These are phyloP conservation scores for Boletellus ananiceps DNA, from an alignment of 768 basidiomycete genomes.

Conservation along the genomic window DNA sequence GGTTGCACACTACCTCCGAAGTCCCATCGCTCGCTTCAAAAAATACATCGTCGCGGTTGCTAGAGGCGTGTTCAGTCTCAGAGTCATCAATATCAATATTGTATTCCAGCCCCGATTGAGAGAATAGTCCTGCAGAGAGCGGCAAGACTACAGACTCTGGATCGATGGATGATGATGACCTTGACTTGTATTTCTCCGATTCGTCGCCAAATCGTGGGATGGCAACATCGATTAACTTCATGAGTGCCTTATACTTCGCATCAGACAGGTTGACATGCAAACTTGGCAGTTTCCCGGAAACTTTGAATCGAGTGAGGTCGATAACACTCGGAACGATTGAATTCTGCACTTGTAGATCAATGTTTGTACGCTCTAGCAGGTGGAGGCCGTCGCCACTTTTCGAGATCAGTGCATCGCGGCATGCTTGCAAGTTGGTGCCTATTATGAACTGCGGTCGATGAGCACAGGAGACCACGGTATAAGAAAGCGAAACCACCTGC, in stretches of 20 bases:
- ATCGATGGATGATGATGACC: conserved; percentile 19
- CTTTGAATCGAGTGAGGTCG: conserved; percentile 82
- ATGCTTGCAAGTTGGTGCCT: conserved; percentile 77
- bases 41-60: conserved; percentile 54
- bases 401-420: conserved; percentile 70
- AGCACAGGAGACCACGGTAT: conserved; percentile 3
- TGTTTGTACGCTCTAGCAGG: conserved; percentile 86
- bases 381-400: conserved; percentile 62
- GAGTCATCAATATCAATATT: conserved; percentile 57
- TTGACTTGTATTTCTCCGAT: conserved; percentile 17
- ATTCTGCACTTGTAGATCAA: conserved; percentile 84
- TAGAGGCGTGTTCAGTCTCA: conserved; percentile 36
- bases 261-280: conserved; percentile 89
- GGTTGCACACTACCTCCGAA: conserved; percentile 40
- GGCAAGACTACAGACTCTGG: conserved; percentile 40
- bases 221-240: conserved; percentile 88
- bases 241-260: conserved; percentile 84
- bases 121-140: conserved; percentile 54
- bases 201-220: conserved; percentile 76
- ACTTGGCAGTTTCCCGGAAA: conserved; percentile 82
- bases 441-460: conserved; percentile 67
- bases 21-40: conserved; percentile 68
- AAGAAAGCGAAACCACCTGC: conserved; percentile 53
- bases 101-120: conserved; percentile 57
- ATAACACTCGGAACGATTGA: conserved; percentile 85